Evolutionary conservation across 768 basidiomycete genomes (phyloP).

Genomic region (Lyophyllum decastes): DNA sequence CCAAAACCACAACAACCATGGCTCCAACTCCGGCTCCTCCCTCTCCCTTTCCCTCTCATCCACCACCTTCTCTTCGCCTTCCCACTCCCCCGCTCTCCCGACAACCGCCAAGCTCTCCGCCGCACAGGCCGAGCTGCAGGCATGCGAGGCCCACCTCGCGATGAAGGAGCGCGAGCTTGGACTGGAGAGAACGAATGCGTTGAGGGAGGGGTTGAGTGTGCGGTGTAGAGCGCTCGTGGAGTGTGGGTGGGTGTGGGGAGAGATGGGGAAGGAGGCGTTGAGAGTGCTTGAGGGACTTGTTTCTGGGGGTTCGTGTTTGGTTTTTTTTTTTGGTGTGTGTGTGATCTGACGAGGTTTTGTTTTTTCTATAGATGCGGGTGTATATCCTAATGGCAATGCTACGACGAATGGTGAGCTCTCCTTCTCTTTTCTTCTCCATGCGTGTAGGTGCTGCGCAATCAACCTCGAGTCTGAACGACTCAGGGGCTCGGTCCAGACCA

Average conservation of each 20-base stretch:
- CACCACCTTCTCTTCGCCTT: conserved; percentile 23
- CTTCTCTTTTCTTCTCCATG: background rate
- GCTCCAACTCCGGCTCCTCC: conserved; percentile 35
- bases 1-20: background rate
- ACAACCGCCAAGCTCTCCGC: conserved; percentile 55
- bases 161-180: conserved; percentile 68
- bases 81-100: conserved; percentile 20
- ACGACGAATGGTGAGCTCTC: background rate
- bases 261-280: conserved; percentile 66
- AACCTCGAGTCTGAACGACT: too few relatives aligned
- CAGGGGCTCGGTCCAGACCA: too few relatives aligned
- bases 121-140: conserved; percentile 79
- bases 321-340: background rate
- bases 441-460: background rate
- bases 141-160: conserved; percentile 76
- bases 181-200: conserved; percentile 47
- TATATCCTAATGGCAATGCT: background rate
- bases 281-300: conserved; percentile 39
- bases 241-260: conserved; percentile 68
- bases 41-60: conserved; percentile 43
- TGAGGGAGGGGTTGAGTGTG: conserved; percentile 61
- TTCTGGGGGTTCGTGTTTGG: background rate
- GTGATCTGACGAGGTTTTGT: background rate
- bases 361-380: background rate
- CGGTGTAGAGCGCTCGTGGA: conserved; percentile 68